These are phyloP conservation scores for Pyrenochaeta sp. DNA, from an alignment of 2,329 filamentous ascomycete species.

Conservation along the genomic window DNA sequence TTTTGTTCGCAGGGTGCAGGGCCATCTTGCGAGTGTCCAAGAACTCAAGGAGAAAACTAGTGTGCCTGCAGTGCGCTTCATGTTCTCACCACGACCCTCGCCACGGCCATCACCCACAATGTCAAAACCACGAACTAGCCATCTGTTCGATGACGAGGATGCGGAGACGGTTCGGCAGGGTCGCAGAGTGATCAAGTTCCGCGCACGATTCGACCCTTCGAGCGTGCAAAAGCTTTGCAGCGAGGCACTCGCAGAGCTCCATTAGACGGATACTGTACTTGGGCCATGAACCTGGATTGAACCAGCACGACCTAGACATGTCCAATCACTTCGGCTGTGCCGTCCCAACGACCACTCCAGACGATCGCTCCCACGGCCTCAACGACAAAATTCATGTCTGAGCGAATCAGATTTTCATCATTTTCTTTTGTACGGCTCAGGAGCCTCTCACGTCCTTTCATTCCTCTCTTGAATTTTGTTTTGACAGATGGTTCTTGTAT, in stretches of 20 bases:
- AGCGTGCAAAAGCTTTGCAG: conserved; percentile 35
- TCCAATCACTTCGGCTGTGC: no score
- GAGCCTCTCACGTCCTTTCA: no score
- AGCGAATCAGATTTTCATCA: no score
- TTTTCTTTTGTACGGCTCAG: no score
- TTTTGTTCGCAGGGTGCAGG: conserved; percentile 38
- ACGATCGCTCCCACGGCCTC: no score
- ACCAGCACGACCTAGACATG: no score
- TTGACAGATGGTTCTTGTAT: neutral
- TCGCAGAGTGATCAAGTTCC: conserved; percentile 28
- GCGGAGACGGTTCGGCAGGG: conserved; percentile 21
- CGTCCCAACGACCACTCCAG: no score
- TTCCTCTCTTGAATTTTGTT: no score
- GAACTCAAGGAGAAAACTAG: conserved; percentile 27
- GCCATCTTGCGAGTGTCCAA: conserved; percentile 37
- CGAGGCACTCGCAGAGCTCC: conserved; percentile 41
- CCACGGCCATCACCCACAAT: conserved; percentile 24
- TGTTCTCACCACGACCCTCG: conserved; percentile 8
- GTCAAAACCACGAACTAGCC: conserved; percentile 15
- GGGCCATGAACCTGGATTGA: no score
- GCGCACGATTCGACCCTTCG: conserved; percentile 41
- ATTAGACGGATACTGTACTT: no score
- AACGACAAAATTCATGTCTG: no score
- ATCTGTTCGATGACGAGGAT: conserved; percentile 12
- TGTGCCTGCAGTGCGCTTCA: conserved; percentile 19